phyloP scores from a whole-genome alignment of 225 moss, liverwort and hornwort species.

The Marchantia paleacea region DNA sequence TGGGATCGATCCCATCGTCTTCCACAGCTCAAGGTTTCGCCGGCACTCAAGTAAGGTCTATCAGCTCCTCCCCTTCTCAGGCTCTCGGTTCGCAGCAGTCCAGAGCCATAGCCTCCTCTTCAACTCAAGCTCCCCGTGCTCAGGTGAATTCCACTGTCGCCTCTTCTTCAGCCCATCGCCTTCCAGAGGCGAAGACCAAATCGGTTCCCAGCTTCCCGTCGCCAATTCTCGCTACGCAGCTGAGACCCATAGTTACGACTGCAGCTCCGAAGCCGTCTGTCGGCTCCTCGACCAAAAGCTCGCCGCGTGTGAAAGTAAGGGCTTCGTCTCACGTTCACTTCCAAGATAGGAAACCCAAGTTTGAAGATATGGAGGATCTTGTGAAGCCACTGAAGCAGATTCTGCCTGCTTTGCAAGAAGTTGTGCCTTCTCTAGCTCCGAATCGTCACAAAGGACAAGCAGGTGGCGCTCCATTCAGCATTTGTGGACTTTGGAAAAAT shows the following conservation, averaged over 20 bases:
- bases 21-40: constrained; percentile 7
- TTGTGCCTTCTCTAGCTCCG: constrained; percentile 66
- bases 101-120: background rate
- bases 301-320: constrained; percentile 14
- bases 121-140: constrained; percentile 5
- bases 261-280: background rate
- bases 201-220: constrained; percentile 16
- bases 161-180: background rate
- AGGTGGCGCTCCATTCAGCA: constrained; percentile 44
- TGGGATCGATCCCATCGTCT: constrained; percentile 19
- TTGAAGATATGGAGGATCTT: constrained; percentile 27
- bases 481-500: background rate
- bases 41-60: constrained; percentile 2
- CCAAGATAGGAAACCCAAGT: constrained; percentile 19
- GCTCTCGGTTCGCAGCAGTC: background rate
- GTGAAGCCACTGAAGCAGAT: constrained; percentile 34
- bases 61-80: constrained; percentile 7
- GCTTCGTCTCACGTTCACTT: constrained; percentile 16
- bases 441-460: constrained; percentile 87
- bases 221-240: constrained; percentile 15
- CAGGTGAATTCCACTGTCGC: background rate
- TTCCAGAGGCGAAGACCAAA: background rate
- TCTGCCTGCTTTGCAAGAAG: constrained; percentile 38
- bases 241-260: constrained; percentile 15
- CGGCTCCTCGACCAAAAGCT: background rate